phyloP scores from a whole-genome alignment of 179 eudicot genomes.

The Spergularia azorica region DNA sequence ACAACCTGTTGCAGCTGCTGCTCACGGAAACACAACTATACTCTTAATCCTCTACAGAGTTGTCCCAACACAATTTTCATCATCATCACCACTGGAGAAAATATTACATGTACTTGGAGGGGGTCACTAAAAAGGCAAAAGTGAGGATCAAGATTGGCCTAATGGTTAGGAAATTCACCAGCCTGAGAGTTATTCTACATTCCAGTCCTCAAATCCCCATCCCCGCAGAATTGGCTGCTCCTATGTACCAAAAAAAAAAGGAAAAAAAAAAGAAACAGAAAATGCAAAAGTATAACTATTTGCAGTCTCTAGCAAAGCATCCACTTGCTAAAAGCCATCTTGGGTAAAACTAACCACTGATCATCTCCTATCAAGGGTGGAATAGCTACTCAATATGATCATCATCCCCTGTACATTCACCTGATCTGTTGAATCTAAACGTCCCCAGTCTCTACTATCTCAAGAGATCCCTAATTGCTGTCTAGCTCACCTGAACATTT shows the following conservation, averaged over 20 bases:
- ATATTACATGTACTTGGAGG: neutral
- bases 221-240: too few relatives aligned
- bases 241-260: too few relatives aligned
- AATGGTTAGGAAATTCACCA: too few relatives aligned
- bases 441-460: neutral
- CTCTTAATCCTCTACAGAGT: neutral
- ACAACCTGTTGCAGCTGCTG: neutral
- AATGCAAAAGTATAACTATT: too few relatives aligned
- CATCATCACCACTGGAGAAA: neutral
- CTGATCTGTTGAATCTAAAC: neutral
- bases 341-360: conserved; percentile 1
- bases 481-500: conserved; percentile 46
- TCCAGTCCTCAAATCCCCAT: too few relatives aligned
- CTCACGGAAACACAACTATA: neutral
- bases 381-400: neutral
- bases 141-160: too few relatives aligned
- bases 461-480: conserved; percentile 25
- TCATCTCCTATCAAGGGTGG: too few relatives aligned
- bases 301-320: neutral
- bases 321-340: neutral
- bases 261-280: too few relatives aligned
- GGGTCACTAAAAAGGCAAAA: too few relatives aligned
- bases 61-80: neutral
- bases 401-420: neutral
- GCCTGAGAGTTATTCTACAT: too few relatives aligned